phyloP scores from a whole-genome alignment of 177 flowering plant genomes.

The Vitis hybrid region DNA sequence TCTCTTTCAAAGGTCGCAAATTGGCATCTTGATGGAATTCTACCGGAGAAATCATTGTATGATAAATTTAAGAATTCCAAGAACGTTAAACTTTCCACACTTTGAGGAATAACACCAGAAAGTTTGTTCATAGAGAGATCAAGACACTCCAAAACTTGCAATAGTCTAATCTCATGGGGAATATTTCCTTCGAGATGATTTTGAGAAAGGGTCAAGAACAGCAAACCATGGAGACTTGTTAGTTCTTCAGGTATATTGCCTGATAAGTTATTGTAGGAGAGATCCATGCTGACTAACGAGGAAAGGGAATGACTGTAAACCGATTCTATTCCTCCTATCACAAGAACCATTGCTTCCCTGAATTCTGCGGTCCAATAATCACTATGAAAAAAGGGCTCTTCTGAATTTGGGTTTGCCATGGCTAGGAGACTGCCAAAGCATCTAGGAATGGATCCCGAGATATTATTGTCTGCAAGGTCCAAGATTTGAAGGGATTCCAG shows the following conservation, averaged over 20 bases:
- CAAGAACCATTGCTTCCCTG: not conserved
- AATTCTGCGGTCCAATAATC: no score
- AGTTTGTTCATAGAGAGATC: not conserved
- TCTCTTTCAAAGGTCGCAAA: accelerated
- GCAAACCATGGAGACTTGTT: not conserved
- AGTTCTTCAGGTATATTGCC: constrained; percentile 10
- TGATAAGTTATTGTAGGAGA: constrained; percentile 5
- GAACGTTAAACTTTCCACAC: not conserved
- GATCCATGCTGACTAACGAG: not conserved
- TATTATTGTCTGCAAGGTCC: constrained; percentile 16
- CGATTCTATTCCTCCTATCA: not conserved
- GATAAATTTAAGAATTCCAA: not conserved
- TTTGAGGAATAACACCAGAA: not conserved
- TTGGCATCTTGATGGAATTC: not conserved
- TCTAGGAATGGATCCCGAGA: constrained; percentile 12
- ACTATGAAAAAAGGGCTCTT: no score
- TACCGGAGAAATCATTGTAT: not conserved
- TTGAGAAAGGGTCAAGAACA: not conserved
- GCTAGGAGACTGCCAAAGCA: not conserved
- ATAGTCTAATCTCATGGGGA: not conserved
- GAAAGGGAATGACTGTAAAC: not conserved
- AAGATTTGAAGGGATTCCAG: constrained; percentile 12
- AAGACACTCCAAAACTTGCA: not conserved
- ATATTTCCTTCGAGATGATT: not conserved
- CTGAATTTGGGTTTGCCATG: not conserved